Base-by-base conservation (phyloP, 768 basidiomycete genomes). In the Agaricus blazei region DNA sequence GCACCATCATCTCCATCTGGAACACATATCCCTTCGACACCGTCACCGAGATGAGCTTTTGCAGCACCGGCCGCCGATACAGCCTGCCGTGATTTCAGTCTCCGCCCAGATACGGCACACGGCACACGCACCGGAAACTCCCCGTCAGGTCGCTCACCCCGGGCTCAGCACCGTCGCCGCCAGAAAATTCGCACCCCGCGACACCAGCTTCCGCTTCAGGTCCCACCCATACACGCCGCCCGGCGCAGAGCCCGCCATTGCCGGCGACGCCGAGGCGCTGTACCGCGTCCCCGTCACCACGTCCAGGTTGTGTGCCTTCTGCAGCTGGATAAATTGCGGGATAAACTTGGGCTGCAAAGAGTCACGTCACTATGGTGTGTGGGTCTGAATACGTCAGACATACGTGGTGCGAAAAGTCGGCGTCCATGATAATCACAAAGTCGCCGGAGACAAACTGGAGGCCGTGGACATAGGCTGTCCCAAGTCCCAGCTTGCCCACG, bases 1-100 rank as follows among this genome's bases (percentile, higher is more conserved):
- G 82, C 19, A 93, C 93, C 81, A 95, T 95, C 87, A 95, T 96
- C 68, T 96, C 93, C 93, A 96, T 96, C 76, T 96, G 93, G 75
- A 96, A 95, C 29, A 96, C 93, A 63, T 95, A 96, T 8, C 93
- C 93, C 60, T 90, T 89, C 2, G 92, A 93, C 58, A 86, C 80
- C 1, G 89, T 93, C 60, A 86, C 79, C 4, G 86, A 82, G 62
- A 96, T 95, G 64, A 96, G 88, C 61, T 92, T 84, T 47, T 80
- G 81, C 52, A 96, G 75, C 6, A 90, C 93, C 0, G 78, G 76
- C 9, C 83, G 67, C 38, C 89, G 84, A 67, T 96, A 96, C 14
- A 96, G 69, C 57, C 90, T 90, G 43, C 0, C 31, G 26, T n/a
- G 2, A 9, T 27, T 15, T 48, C 38, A 23, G 43, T 27, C 40